Conservation (phyloP, 73 alveolate genomes). For the Uronychia setigera region DNA sequence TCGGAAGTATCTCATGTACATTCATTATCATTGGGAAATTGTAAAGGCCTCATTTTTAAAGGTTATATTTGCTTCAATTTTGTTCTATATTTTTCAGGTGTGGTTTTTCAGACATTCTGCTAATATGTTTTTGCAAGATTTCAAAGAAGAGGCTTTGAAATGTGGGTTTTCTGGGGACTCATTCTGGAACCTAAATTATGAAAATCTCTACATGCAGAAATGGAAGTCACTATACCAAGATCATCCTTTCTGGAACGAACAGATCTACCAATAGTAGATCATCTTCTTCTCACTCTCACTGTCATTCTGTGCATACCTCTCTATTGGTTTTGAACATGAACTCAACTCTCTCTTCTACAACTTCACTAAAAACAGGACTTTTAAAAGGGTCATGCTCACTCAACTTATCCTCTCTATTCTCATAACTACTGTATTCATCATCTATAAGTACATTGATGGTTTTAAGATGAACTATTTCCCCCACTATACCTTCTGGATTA, state of each 20-base stretch:
- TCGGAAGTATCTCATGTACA: constrained; percentile 27
- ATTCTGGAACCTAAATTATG: background rate
- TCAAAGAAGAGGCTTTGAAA: background rate
- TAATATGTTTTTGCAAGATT: background rate
- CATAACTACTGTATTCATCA: background rate
- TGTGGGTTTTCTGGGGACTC: background rate
- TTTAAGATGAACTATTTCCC: background rate
- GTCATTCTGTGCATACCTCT: background rate
- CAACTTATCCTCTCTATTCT: background rate
- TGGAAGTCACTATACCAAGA: background rate
- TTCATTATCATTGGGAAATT: constrained; percentile 5
- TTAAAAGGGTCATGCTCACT: background rate
- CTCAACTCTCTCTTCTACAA: background rate
- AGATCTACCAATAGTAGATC: background rate
- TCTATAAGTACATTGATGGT: background rate
- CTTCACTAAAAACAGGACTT: background rate
- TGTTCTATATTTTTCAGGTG: constrained; percentile 4
- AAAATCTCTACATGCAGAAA: background rate
- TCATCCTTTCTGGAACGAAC: background rate
- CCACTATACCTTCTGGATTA: background rate
- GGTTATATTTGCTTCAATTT: background rate
- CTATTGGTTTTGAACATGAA: background rate
- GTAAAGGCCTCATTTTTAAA: constrained; percentile 22
- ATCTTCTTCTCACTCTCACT: background rate
- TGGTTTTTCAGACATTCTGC: background rate